Evolutionary conservation across 2,329 filamentous ascomycete species (phyloP).

Genomic region (Coleophoma eucalyptorum): DNA sequence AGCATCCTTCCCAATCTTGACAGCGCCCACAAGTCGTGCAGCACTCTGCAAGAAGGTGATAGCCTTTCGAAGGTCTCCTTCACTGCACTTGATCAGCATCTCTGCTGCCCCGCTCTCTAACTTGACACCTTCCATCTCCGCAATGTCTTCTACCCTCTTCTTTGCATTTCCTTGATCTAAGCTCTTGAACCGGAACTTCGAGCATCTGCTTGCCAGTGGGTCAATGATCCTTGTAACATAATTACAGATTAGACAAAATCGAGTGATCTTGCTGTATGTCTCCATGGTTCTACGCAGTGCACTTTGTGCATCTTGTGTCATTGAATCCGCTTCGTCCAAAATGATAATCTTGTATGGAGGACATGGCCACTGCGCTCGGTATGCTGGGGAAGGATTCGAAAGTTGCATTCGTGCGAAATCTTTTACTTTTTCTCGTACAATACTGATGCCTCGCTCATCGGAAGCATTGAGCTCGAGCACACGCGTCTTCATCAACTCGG

Average conservation of each 20-base stretch:
- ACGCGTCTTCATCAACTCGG: conserved; percentile 85
- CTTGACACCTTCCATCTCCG: conserved; percentile 69
- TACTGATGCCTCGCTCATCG: conserved; percentile 95
- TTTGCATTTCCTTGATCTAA: conserved; percentile 83
- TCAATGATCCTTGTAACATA: conserved; percentile 99
- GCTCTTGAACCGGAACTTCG: conserved; percentile 97
- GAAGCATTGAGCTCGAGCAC: conserved; percentile 99
- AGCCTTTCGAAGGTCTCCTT: conserved; percentile 92
- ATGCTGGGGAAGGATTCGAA: conserved; percentile 67
- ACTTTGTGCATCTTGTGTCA: conserved; percentile 97
- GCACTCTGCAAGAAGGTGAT: conserved; percentile 96
- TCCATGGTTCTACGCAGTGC: conserved; percentile 96
- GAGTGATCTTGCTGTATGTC: conserved; percentile 91
- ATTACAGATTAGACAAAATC: conserved; percentile 97
- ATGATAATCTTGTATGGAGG: conserved; percentile 99
- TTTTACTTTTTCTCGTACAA: conserved; percentile 97
- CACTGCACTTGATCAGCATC: conserved; percentile 79
- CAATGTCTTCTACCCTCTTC: conserved; percentile 77
- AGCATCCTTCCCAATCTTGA: conserved; percentile 36
- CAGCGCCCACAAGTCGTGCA: conserved; percentile 77
- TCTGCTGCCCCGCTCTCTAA: conserved; percentile 79
- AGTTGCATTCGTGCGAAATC: conserved; percentile 96
- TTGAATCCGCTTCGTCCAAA: conserved; percentile 95
- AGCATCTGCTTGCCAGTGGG: conserved; percentile 86
- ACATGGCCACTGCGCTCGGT: conserved; percentile 76